A percentile compares a stretch with the other conserved stretches of the same genome.
Evolutionary conservation across 2,329 filamentous ascomycete genomes (phyloP).

Genomic region (Chrysosporium queenslandicum): DNA sequence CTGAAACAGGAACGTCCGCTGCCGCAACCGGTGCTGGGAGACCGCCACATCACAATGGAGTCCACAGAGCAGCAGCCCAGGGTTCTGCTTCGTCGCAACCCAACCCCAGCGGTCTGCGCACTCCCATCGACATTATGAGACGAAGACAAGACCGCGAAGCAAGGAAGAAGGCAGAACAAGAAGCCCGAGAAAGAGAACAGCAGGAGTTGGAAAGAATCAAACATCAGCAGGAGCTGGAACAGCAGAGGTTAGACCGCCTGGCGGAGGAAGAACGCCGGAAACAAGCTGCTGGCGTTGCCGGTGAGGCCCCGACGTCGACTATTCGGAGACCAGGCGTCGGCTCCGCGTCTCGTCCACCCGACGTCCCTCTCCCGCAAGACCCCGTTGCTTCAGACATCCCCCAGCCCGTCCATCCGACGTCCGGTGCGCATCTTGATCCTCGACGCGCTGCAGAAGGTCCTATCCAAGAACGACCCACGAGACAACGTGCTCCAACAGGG

Average conservation of each 20-base stretch:
- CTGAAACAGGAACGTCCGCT: conserved; percentile 43
- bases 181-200: conserved; percentile 48
- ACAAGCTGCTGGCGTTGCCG: conserved; percentile 39
- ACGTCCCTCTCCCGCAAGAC: conserved; percentile 13
- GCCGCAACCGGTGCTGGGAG: conserved; percentile 43
- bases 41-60: conserved; percentile 46
- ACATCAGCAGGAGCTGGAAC: conserved; percentile 42
- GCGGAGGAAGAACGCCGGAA: conserved; percentile 20
- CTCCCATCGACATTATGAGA: conserved; percentile 85
- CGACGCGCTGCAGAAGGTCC: conserved; percentile 4
- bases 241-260: conserved; percentile 21
- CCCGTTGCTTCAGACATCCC: background rate
- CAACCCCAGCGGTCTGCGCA: conserved; percentile 53
- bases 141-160: conserved; percentile 69
- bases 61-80: conserved; percentile 38
- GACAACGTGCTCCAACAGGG: background rate
- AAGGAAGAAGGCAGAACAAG: conserved; percentile 56
- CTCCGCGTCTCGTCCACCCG: conserved; percentile 9
- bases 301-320: conserved; percentile 19
- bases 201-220: conserved; percentile 41
- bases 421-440: background rate
- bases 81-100: conserved; percentile 30
- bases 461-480: background rate
- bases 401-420: background rate
- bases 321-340: conserved; percentile 10